Evolutionary conservation across 805 yeast species (phyloP), one percentile per base, ranked within the genome.

Genomic region (Starmerella potacharoeniae): DNA sequence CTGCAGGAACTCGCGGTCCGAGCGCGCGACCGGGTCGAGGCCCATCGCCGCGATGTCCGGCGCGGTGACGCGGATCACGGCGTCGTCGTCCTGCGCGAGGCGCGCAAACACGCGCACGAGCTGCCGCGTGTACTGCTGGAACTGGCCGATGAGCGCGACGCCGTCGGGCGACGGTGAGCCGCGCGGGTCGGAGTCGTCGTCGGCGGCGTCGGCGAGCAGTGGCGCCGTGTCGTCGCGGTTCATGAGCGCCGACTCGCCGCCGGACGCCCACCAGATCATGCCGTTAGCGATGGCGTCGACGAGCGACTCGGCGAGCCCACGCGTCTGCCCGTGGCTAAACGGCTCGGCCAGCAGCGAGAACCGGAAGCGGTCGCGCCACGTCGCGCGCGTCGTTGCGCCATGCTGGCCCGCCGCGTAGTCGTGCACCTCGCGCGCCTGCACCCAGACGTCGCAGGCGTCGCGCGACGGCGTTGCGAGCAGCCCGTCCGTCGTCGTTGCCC

Each of bases 241-340:
- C 22, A 69, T 64, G 29, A 66, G 67, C 14, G 72, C 71, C 42
- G 75, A 73, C 56, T 82, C 84, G 8, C 93, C 95, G 0, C 93
- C 91, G 34, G 85, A 77, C 3, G 95, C 95, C 88, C 91, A 86
- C 93, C 93, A 86, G 22, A 84, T 71, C 56, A 85, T 76, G 0
- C 89, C 89, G 53, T 55, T 60, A 3, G 59, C 53, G 5, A 59
- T 48, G 14, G 60, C 40, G 22, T 62, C 65, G 5, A 59, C 54
- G 1, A 62, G 29, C 11, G 56, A 30, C 41, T 63, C 66, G 11
- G 56, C 31, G 9, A 60, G 1, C 6, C 62, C 57, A 31, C 43
- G 17, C 10, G 31, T 29, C 31, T 31, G 54, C 16, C 16, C 33
- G n/a, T 60, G 29, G 1, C 54, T 56, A 9, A 66, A 51, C 3